Evolutionary conservation across 176 grass and related monocot genomes (phyloP), one percentile per base, ranked within the genome.

Genomic region (Phoenix dactylifera): DNA sequence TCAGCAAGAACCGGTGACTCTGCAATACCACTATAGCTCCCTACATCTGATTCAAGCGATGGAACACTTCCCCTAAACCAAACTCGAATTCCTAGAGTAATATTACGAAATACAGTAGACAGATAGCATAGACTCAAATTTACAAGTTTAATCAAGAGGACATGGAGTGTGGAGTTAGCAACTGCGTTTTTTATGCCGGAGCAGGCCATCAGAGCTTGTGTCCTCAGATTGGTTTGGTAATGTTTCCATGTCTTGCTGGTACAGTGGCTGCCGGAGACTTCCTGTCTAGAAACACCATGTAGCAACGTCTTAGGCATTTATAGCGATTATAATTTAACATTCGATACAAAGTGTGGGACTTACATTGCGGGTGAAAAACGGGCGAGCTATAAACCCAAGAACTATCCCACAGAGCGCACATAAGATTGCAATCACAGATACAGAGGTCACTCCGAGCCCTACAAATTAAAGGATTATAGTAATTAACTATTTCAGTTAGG

Each of bases 181-280:
- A 63, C 57, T 85, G 26, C 76, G 76, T 48, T 85, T 85, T 26
- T 85, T 28, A 72, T 66, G 82, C 61, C 72, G 76, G 55, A 85
- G 66, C 66, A 85, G 62, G 65, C 57, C 60, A 85, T 79, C 82
- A 72, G 72, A 24, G 66, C 29, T 6, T 16, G 71, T 68, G 23
- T 71, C 82, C 71, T 75, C 76, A 63, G 67, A 16, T 62, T 63
- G 59, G 20, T 85, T 76, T 49, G 59, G 76, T 20, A 79, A n/a
- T 71, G 76, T 6, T 53, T 79, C 76, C 44, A 58, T 22, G 68
- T 71, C 72, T 57, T 79, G 72, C 26, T 85, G 82, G 71, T 74
- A 72, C 60, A 85, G 76, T 16, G 72, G 82, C 49, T 85, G 76
- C 75, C 67, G 76, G 65, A 85, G 82, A 72, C 22, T 76, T 66